Evolutionary conservation across 176 grass and related monocot species (phyloP), one percentile per base, ranked within the genome.

Genomic region (Oryza meridionalis): DNA sequence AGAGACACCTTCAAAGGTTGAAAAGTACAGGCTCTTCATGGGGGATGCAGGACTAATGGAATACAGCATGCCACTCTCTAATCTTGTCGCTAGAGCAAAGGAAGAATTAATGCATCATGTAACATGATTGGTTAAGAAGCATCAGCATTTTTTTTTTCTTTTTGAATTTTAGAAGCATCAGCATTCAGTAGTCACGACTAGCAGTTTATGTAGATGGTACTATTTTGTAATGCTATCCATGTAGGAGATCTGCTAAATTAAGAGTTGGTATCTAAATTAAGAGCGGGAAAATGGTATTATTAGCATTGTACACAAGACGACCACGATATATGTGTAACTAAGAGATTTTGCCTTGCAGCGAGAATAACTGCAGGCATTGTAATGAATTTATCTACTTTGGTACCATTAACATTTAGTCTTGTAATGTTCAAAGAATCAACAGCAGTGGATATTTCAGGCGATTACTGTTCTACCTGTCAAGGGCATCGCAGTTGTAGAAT

Each of bases 1-100:
- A 61, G 37, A 58, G 16, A 85, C 74, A 1, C 7, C 47, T 2
- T 59, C 73, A 4, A 68, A 59, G 3, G 49, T 9, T 61, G 83
- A 85, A 14, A 62, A 85, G 4, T 85, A 77, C 65, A 45, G 4
- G 17, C 11, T 85, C 49, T 70, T 85, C 74, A 12, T 62, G 11
- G 75, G 83, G 0, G 11, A 85, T 31, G 49, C 51, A n/a, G 72
- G 74, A 21, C 7, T 85, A 13, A 70, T 85, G 47, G 83, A 77
- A 17, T 1, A 68, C 26, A 59, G 2, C 6, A 43, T 33, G 11
- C 25, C 50, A 24, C 50, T 85, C 8, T 33, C 65, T 3, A 4
- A 4, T 11, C 83, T 85, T 63, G 74, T 78, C 16, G 37, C 37
- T 2, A 71, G 37, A n/a, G 75, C 75, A 31, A 78, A 85, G 46